These are phyloP conservation scores for Cucurbitaria berberidis DNA, from an alignment of 2,329 filamentous ascomycete genomes.

Conservation along the genomic window DNA sequence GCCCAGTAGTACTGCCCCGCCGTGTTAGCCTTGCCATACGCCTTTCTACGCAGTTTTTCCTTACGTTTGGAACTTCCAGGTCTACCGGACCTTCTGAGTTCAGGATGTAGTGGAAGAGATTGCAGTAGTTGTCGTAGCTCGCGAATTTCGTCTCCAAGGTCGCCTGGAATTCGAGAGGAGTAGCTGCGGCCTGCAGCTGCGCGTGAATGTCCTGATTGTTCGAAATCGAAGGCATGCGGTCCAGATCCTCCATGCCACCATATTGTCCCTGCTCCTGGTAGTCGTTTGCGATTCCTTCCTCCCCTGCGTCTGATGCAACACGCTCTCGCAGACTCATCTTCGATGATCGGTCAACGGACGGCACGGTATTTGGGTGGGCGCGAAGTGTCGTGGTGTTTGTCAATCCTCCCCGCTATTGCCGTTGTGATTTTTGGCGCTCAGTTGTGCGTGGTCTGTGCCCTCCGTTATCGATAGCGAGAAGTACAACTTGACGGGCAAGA, in stretches of 20 bases:
- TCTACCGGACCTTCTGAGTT: conserved; percentile 99
- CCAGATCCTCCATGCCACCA: conserved; percentile 82
- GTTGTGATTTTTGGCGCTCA: conserved; percentile 19
- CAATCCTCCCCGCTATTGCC: conserved; percentile 20
- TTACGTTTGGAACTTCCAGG: conserved; percentile 91
- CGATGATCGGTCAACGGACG: conserved; percentile 10
- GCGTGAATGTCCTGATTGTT: conserved; percentile 92
- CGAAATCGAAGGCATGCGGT: conserved; percentile 66
- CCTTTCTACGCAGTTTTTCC: conserved; percentile 47
- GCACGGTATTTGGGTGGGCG: conserved; percentile 8
- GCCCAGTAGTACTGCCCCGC: conserved; percentile 89
- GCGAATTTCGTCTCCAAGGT: conserved; percentile 96
- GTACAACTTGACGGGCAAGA: background rate
- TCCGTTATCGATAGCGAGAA: conserved; percentile 23
- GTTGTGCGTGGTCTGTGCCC: conserved; percentile 21
- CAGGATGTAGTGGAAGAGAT: conserved; percentile 97
- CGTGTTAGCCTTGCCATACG: conserved; percentile 17
- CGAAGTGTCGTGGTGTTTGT: conserved; percentile 15
- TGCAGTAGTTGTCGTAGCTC: conserved; percentile 99
- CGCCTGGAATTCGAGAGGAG: conserved; percentile 94
- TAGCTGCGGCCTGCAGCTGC: conserved; percentile 87
- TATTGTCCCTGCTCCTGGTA: conserved; percentile 95
- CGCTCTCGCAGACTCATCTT: conserved; percentile 35
- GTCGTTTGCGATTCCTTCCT: conserved; percentile 93
- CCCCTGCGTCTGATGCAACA: conserved; percentile 95